These are phyloP conservation scores for Kwoniella heveanensis DNA, from an alignment of 768 basidiomycete species.

Conservation along the genomic window DNA sequence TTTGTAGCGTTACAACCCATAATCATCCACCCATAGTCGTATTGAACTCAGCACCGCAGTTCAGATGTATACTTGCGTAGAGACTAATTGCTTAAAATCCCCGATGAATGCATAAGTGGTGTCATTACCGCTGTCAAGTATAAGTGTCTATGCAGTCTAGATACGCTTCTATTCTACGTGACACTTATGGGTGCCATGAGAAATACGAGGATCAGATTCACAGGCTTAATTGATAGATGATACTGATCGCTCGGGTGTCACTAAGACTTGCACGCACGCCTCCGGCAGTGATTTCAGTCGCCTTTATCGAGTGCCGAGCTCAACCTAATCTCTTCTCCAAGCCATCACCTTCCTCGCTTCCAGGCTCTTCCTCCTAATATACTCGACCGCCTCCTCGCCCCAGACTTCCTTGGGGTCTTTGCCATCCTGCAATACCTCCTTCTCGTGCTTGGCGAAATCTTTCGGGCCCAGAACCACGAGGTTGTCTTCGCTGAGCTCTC, in stretches of 20 bases:
- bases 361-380: conserved; percentile 64
- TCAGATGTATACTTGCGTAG: too few relatives aligned
- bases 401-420: conserved; percentile 65
- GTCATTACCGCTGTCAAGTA: not conserved
- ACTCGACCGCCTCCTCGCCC: conserved; percentile 66
- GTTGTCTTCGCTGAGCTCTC: conserved; percentile 73
- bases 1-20: too few relatives aligned
- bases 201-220: too few relatives aligned
- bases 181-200: too few relatives aligned
- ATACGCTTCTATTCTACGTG: too few relatives aligned
- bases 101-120: conserved; percentile 3
- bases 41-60: too few relatives aligned
- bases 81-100: not conserved
- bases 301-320: too few relatives aligned
- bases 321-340: conserved; percentile 33
- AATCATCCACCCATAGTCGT: too few relatives aligned
- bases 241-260: too few relatives aligned
- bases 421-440: conserved; percentile 52
- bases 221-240: too few relatives aligned
- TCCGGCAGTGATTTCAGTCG: too few relatives aligned
- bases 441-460: conserved; percentile 71
- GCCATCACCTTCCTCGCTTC: conserved; percentile 62
- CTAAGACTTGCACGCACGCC: too few relatives aligned
- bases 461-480: conserved; percentile 77
- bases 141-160: not conserved